These are phyloP conservation scores for Arthrobotrys conoides DNA, from an alignment of 2,329 filamentous ascomycete species.

Conservation along the genomic window DNA sequence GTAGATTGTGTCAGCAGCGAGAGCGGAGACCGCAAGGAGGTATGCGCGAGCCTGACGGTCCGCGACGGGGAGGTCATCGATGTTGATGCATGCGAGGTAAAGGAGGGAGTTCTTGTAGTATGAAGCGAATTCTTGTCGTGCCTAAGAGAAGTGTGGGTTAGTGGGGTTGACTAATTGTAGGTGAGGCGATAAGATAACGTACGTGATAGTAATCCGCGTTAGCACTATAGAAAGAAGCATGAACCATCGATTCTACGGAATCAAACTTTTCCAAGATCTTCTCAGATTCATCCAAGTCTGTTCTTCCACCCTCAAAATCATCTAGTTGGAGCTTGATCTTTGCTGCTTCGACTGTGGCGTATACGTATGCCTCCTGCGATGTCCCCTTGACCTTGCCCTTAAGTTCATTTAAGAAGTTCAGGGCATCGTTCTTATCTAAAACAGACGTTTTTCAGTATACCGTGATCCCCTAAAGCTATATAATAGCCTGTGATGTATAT, in stretches of 20 bases:
- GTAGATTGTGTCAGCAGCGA: conserved; percentile 96
- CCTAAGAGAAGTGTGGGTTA: conserved; percentile 66
- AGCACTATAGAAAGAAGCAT: conserved; percentile 95
- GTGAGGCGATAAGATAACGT: conserved; percentile 61
- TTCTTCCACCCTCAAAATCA: conserved; percentile 84
- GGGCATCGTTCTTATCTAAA: conserved; percentile 87
- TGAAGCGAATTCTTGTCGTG: conserved; percentile 90
- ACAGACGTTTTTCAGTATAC: conserved; percentile 37
- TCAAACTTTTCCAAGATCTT: conserved; percentile 91
- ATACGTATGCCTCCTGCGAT: conserved; percentile 95
- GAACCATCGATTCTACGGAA: conserved; percentile 93
- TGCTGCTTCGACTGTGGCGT: conserved; percentile 90
- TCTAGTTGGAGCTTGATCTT: conserved; percentile 85
- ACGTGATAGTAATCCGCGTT: conserved; percentile 95
- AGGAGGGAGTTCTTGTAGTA: conserved; percentile 98
- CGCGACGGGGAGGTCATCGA: conserved; percentile 78
- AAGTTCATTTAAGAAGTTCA: conserved; percentile 85
- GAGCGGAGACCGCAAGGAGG: conserved; percentile 90
- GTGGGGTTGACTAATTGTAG: conserved; percentile 19
- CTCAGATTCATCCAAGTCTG: conserved; percentile 89
- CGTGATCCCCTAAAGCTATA: conserved; percentile 28
- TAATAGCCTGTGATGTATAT: not conserved
- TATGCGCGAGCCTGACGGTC: conserved; percentile 89
- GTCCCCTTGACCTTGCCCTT: conserved; percentile 89
- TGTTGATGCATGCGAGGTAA: conserved; percentile 95